Percentiles rank a stretch among this genome's conserved stretches.
phyloP scores from a whole-genome alignment of 805 yeast genomes.

The Nakazawaea molendinolei region DNA sequence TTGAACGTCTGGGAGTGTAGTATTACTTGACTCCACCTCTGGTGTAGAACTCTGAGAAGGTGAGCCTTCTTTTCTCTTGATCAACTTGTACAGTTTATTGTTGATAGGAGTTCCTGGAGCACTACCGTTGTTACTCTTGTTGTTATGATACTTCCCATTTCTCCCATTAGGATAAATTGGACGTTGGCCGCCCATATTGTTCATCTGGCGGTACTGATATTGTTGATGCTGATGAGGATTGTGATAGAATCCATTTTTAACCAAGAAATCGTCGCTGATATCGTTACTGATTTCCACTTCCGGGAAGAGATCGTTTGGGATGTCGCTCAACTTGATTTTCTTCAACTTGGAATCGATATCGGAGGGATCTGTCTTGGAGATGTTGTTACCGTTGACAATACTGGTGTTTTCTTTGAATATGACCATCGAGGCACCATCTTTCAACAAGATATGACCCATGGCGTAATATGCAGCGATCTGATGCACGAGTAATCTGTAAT shows the following conservation, averaged over 20 bases:
- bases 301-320: constrained; percentile 15
- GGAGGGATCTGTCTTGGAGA: constrained; percentile 24
- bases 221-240: constrained; percentile 3
- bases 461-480: constrained; percentile 63
- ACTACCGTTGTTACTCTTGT: neutral
- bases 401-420: constrained; percentile 30
- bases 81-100: constrained; percentile 12
- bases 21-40: constrained; percentile 1
- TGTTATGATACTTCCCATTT: constrained; percentile 1
- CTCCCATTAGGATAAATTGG: constrained; percentile 8
- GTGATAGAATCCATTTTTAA: constrained; percentile 8
- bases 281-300: constrained; percentile 11
- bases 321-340: constrained; percentile 22
- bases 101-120: neutral
- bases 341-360: constrained; percentile 27
- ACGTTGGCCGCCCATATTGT: constrained; percentile 3
- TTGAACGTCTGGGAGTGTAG: no score
- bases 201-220: constrained; percentile 1
- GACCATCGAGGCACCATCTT: constrained; percentile 43
- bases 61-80: constrained; percentile 13
- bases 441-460: constrained; percentile 48
- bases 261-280: constrained; percentile 11
- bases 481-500: constrained; percentile 60
- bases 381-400: constrained; percentile 28
- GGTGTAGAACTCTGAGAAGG: neutral